Conservation (phyloP, 768 basidiomycete species). For the Hypholoma sublateritium region DNA sequence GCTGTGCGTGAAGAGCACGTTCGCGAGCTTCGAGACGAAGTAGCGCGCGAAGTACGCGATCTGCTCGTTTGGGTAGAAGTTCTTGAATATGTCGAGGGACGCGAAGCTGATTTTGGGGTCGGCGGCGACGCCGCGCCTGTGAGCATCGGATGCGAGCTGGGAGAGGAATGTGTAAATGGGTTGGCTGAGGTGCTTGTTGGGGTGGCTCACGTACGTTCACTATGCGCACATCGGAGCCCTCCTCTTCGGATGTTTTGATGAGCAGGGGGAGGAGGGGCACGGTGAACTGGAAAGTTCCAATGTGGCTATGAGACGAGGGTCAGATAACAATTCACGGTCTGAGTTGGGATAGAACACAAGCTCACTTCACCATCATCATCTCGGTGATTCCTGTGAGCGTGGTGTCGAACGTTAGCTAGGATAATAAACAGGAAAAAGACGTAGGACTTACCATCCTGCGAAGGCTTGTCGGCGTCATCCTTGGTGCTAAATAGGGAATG, state of each 20-base stretch:
- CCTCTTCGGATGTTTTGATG: slow-evolving; percentile 14
- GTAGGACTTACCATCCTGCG: slow-evolving; percentile 6
- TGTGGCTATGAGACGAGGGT: slow-evolving; percentile 8
- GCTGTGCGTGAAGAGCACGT: slow-evolving; percentile 10
- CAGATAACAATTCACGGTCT: neutral
- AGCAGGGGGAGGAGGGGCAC: slow-evolving; percentile 14
- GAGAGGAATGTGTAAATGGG: neutral
- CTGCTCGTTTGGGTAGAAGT: slow-evolving; percentile 3
- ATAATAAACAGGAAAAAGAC: neutral
- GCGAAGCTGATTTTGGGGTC: slow-evolving; percentile 11
- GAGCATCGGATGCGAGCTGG: slow-evolving; percentile 7
- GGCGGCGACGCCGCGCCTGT: neutral
- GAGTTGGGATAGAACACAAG: neutral
- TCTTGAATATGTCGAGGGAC: slow-evolving; percentile 11
- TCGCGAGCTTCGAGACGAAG: slow-evolving; percentile 13
- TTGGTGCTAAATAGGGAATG: neutral
- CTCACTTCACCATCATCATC: slow-evolving; percentile 14
- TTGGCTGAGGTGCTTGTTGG: neutral
- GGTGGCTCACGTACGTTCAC: slow-evolving; percentile 13
- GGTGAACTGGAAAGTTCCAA: slow-evolving; percentile 19
- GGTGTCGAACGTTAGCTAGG: neutral
- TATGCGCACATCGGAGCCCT: slow-evolving; percentile 16
- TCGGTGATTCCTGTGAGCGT: slow-evolving; percentile 9
- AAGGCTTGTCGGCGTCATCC: neutral
- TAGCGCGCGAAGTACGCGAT: slow-evolving; percentile 9